A percentile compares a stretch with the other conserved stretches of the same genome.
Conservation (phyloP, 163 green algal species). For the Scenedesmus sp. region DNA sequence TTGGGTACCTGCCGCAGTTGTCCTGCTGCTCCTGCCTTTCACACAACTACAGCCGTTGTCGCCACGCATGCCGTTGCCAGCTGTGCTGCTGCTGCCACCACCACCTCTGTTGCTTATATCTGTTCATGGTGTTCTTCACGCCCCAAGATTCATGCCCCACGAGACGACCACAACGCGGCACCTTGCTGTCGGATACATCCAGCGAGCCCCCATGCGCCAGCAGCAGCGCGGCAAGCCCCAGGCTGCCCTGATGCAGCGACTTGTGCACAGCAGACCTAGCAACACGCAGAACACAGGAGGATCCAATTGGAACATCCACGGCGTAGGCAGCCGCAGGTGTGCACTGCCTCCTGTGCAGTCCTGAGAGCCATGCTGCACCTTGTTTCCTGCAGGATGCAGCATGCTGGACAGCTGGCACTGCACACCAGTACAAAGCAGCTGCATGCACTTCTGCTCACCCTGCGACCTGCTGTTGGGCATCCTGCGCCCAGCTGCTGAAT, state of each 20-base stretch:
- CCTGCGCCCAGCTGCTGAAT: not conserved
- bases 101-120: not conserved
- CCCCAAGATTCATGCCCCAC: too few relatives aligned
- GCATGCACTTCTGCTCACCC: too few relatives aligned
- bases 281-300: not conserved
- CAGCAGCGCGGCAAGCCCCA: constrained; percentile 75
- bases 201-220: constrained; percentile 78
- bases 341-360: not conserved
- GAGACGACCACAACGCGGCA: constrained; percentile 14
- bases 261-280: constrained; percentile 75
- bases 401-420: too few relatives aligned
- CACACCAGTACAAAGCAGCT: too few relatives aligned
- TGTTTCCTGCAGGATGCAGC: not conserved
- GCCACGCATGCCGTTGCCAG: too few relatives aligned
- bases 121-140: too few relatives aligned
- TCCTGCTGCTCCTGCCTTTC: not conserved
- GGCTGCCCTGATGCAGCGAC: constrained; percentile 90
- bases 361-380: not conserved
- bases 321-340: not conserved
- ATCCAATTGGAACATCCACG: not conserved
- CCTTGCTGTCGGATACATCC: constrained; percentile 74
- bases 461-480: not conserved
- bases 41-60: not conserved
- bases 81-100: not conserved
- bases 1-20: not conserved